Base-by-base conservation (phyloP, 2,329 filamentous ascomycete species). In the Fusarium algeriense region DNA sequence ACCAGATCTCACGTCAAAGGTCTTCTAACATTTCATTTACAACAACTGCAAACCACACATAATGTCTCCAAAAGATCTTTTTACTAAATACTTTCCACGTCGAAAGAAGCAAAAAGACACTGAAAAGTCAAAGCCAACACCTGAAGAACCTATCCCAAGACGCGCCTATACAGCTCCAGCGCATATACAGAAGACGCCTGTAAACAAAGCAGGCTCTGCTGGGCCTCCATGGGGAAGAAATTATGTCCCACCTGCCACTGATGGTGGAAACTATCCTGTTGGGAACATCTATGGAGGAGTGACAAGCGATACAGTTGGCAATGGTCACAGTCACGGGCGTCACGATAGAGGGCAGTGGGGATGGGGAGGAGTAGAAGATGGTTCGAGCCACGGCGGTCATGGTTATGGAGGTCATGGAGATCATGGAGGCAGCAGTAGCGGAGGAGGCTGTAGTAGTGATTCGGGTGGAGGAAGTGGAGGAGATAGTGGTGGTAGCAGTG, bases 11-110 rank as follows among this genome's bases (percentile, higher is more conserved):
- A 14, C 26, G 10, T 12, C 9, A 6, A 38, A 15, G n/a, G 13
- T 2, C 17, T n/a, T 12, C 20, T 3, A 17, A 9, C 10, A 10
- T 14, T 20, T 11, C 23, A 3, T n/a, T 20, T 14, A 50, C 15
- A 23, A 28, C 17, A 11, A 23, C 34, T 7, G 7, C 28, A 45
- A 20, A 45, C 3, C 15, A 30, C 2, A 12, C 20, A 38, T 38
- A 19, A 71, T 71, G 68, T 35, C 45, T 23, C 54, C 49, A 9
- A 71, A 64, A 59, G 35, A 56, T 12, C 20, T 60, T 40, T 20
- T 71, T 7, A 32, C 38, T 23, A 71, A 71, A 28, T 57, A 38
- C 26, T 54, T 64, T 6, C 38, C 43, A 38, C 46, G 38, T 7
- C 40, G 38, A 20, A 43, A 63, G 20, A 49, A 55, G 38, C 40